Conservation (phyloP, 805 yeast genomes). For the Phaffomyces antillensis region DNA sequence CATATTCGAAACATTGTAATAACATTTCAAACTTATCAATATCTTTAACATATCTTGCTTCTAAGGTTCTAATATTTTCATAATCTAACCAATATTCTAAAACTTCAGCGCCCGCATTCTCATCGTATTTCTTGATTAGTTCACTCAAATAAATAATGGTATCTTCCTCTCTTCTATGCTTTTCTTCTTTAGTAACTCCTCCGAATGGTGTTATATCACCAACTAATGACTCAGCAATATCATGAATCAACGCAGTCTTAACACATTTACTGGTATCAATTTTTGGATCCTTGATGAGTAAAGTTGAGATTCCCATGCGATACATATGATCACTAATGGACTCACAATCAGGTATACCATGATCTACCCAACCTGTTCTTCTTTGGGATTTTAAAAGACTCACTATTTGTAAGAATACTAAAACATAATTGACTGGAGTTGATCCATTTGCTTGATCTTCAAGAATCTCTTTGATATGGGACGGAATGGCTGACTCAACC, state of each 20-base stretch:
- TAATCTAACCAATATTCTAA: conserved; percentile 78
- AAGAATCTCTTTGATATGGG: conserved; percentile 32
- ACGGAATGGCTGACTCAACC: conserved; percentile 48
- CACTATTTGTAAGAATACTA: conserved; percentile 58
- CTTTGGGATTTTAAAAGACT: conserved; percentile 67
- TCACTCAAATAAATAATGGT: conserved; percentile 62
- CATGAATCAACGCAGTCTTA: conserved; percentile 85
- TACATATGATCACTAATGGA: conserved; percentile 94
- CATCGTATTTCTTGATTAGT: conserved; percentile 59
- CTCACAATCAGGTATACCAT: conserved; percentile 37
- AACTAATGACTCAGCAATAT: conserved; percentile 87
- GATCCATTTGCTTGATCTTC: conserved; percentile 14
- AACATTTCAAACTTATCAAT: conserved; percentile 87
- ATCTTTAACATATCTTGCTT: conserved; percentile 89
- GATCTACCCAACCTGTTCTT: conserved; percentile 93
- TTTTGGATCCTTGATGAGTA: conserved; percentile 49
- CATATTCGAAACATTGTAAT: conserved; percentile 79
- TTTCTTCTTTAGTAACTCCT: conserved; percentile 66
- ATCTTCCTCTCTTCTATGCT: conserved; percentile 70
- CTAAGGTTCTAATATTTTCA: conserved; percentile 73
- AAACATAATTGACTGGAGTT: conserved; percentile 37
- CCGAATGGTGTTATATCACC: conserved; percentile 92
- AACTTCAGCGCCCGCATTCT: conserved; percentile 54
- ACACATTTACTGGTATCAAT: conserved; percentile 65
- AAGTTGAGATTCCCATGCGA: conserved; percentile 77